Conservation (phyloP, 768 basidiomycete species). For the Rubroboletus satanas region DNA sequence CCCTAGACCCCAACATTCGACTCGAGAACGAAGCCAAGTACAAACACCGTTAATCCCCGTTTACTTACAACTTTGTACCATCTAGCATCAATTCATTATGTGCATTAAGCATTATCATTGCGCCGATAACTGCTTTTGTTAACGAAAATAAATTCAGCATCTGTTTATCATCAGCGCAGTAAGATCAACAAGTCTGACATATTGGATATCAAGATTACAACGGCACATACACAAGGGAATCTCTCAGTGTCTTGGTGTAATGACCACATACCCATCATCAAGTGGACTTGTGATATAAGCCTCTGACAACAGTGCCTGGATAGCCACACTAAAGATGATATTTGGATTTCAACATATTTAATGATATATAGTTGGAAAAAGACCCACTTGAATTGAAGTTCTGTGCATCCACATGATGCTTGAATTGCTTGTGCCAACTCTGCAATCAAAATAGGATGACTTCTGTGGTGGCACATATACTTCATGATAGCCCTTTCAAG, state of each 20-base stretch:
- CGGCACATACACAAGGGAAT: not conserved
- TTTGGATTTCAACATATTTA: not conserved
- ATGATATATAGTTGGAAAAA: not conserved
- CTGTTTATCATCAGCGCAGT: not conserved
- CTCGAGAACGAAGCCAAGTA: constrained; percentile 92
- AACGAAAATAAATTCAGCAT: not conserved
- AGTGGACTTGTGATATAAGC: constrained; percentile 31
- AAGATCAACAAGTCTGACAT: not conserved
- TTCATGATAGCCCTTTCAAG: constrained; percentile 18
- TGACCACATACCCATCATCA: constrained; percentile 26
- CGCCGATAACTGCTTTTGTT: not conserved
- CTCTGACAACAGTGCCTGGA: constrained; percentile 23
- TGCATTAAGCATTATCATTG: constrained; percentile 8
- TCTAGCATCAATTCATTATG: constrained; percentile 13
- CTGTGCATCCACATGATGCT: constrained; percentile 12
- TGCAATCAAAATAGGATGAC: not conserved
- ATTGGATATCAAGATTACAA: not conserved
- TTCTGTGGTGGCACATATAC: constrained; percentile 10
- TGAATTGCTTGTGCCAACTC: constrained; percentile 17
- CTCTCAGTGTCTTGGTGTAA: constrained; percentile 27
- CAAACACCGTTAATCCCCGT: constrained; percentile 61
- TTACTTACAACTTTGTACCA: constrained; percentile 19
- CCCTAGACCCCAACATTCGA: constrained; percentile 68
- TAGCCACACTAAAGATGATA: constrained; percentile 10
- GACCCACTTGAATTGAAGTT: constrained; percentile 21